Percentiles rank a stretch among this genome's conserved stretches.
Evolutionary conservation across 2,329 filamentous ascomycete genomes (phyloP).

Genomic region (Tolypocladium inflatum): DNA sequence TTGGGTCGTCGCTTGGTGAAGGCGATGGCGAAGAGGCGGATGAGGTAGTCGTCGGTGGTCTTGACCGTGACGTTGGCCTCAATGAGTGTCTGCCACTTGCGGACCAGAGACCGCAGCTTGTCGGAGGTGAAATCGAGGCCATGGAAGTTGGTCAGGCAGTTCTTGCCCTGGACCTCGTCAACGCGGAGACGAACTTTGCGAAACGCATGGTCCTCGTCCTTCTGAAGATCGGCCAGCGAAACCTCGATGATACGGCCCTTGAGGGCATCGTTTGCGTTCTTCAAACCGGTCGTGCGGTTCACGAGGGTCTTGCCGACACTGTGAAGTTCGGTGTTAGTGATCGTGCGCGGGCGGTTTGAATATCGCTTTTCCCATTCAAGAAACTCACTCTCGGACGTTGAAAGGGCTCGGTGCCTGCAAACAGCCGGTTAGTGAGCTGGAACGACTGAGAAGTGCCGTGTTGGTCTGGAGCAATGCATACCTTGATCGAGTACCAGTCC

Average conservation of each 20-base stretch:
- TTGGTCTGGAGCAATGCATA: slow-evolving; percentile 26
- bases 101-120: slow-evolving; percentile 97
- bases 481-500: slow-evolving; percentile 98
- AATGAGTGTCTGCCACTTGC: slow-evolving; percentile 99
- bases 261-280: slow-evolving; percentile 98
- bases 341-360: not conserved
- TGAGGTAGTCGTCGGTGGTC: slow-evolving; percentile 99
- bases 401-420: slow-evolving; percentile 84
- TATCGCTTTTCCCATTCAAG: not conserved
- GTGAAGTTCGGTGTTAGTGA: slow-evolving; percentile 17
- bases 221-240: slow-evolving; percentile 96
- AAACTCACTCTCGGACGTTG: slow-evolving; percentile 86
- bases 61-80: slow-evolving; percentile 99
- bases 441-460: not conserved
- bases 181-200: slow-evolving; percentile 98
- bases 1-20: slow-evolving; percentile 99
- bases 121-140: slow-evolving; percentile 99
- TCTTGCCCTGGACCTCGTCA: slow-evolving; percentile 99
- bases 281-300: slow-evolving; percentile 98
- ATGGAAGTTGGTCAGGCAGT: slow-evolving; percentile 99
- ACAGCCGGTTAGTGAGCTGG: slow-evolving; percentile 5
- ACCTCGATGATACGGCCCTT: slow-evolving; percentile 99
- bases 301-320: slow-evolving; percentile 99
- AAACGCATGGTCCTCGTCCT: slow-evolving; percentile 99
- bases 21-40: slow-evolving; percentile 96